A percentile compares a stretch with the other conserved stretches of the same genome.
Conservation (phyloP, 176 grass and related monocot genomes). For the Triticum timopheevii region DNA sequence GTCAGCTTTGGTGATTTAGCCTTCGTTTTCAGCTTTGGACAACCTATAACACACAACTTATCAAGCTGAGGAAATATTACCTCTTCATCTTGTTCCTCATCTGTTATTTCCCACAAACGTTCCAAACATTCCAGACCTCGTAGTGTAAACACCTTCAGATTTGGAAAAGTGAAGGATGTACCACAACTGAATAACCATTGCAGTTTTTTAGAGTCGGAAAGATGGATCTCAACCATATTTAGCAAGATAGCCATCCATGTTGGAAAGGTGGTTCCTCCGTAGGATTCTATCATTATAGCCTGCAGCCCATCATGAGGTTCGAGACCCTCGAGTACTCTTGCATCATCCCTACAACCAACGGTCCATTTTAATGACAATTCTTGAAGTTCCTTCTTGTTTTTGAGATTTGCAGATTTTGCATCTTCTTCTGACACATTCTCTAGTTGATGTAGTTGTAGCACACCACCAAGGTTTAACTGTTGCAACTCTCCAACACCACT, state of each 20-base stretch:
- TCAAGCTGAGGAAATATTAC: not conserved
- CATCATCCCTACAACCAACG: not conserved
- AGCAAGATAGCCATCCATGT: not conserved
- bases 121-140: not conserved
- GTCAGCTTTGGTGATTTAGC: not conserved
- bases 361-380: not conserved
- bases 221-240: not conserved
- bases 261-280: not conserved
- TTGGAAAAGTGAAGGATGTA: not conserved
- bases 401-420: not conserved
- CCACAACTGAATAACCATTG: not conserved
- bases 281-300: not conserved
- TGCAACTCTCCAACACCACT: slow-evolving; percentile 5
- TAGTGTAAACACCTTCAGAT: not conserved
- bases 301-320: not conserved
- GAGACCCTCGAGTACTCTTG: not conserved
- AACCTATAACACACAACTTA: not conserved
- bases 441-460: not conserved
- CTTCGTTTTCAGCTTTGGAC: not conserved
- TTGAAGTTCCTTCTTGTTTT: not conserved
- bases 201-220: not conserved
- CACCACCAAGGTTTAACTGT: slow-evolving; percentile 3
- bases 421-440: not conserved
- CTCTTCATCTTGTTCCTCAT: not conserved
- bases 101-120: not conserved